Evolutionary conservation across 2,329 filamentous ascomycete genomes (phyloP).

Genomic region (Trichophyton mentagrophytes): DNA sequence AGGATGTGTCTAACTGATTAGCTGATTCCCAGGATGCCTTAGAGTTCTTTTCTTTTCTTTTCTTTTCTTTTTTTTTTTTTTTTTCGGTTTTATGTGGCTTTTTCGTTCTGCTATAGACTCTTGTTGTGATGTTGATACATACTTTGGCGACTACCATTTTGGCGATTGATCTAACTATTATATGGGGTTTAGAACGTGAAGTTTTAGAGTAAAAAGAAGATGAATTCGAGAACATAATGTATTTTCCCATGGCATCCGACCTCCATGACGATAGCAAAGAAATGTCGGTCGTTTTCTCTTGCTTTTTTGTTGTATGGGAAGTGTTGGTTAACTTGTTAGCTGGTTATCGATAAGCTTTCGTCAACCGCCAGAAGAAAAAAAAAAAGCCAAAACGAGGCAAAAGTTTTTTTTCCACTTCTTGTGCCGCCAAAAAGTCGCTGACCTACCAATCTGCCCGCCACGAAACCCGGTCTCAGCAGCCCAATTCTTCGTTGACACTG

Average conservation of each 20-base stretch:
- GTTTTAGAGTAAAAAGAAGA: no score
- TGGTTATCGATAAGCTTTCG: conserved; percentile 3
- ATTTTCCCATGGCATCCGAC: no score
- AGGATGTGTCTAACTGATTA: conserved; percentile 67
- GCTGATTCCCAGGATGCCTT: neutral
- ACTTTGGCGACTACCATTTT: no score
- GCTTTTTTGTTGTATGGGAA: no score
- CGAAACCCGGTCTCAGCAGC: neutral
- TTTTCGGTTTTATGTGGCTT: neutral
- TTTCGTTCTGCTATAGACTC: neutral
- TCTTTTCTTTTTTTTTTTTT: no score
- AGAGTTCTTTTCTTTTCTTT: neutral
- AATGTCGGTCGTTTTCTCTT: no score
- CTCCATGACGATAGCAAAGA: no score
- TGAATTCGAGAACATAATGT: no score
- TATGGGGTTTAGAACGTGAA: no score
- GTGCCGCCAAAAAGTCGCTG: neutral
- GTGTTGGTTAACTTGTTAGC: neutral
- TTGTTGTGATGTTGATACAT: neutral
- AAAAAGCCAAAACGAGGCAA: neutral
- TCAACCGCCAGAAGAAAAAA: neutral
- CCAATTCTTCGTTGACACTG: neutral
- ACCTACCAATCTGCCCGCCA: neutral
- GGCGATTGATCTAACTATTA: no score
- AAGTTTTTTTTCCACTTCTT: neutral